Evolutionary conservation across 192 early-diverging fungal species (phyloP), one percentile per base, ranked within the genome.

Genomic region (Dissophora globulifera): DNA sequence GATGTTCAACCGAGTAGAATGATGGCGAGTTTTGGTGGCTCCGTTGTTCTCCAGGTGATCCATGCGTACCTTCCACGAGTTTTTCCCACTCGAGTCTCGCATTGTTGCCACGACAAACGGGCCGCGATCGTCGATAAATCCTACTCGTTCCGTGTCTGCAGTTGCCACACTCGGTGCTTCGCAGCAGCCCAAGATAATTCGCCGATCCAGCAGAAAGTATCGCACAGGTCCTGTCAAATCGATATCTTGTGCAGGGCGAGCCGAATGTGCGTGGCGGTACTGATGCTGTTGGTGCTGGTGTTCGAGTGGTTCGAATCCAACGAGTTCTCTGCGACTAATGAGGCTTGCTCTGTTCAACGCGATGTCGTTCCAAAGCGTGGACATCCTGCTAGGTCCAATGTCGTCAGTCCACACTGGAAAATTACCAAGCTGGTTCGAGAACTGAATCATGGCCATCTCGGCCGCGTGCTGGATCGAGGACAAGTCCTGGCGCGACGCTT

Each of bases 71-170:
- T 82, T 82, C 91, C 91, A 94, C 0, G 87, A 85, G 62, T 90
- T 90, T 62, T 85, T 89, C 23, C 93, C 93, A 19, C 81, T 88
- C 9, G 87, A 76, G 58, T 94, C 91, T 41, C 93, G 83, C 51
- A 92, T 62, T 1, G 91, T 80, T 1, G 88, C 54, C 3, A 87
- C 81, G 41, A 92, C 62, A 48, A 82, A 71, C 10, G 90, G 90
- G 0, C 52, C 55, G 3, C 38, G 51, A 10, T 74, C 64, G 23
- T 54, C 52, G 5, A 53, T 53, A 27, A 54, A 78, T 4, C 32
- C 48, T 2, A 30, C 45, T 8, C 42, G 26, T 31, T 42, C 23
- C 22, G 22, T 33, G 17, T 56, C 55, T 13, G 40, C 33, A 1
- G 20, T 26, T 16, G 65, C 22, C 27, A 70, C 41, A 75, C 19